A percentile compares a stretch with the other conserved stretches of the same genome.
Conservation (phyloP, 768 basidiomycete genomes). For the Mycena rosella region DNA sequence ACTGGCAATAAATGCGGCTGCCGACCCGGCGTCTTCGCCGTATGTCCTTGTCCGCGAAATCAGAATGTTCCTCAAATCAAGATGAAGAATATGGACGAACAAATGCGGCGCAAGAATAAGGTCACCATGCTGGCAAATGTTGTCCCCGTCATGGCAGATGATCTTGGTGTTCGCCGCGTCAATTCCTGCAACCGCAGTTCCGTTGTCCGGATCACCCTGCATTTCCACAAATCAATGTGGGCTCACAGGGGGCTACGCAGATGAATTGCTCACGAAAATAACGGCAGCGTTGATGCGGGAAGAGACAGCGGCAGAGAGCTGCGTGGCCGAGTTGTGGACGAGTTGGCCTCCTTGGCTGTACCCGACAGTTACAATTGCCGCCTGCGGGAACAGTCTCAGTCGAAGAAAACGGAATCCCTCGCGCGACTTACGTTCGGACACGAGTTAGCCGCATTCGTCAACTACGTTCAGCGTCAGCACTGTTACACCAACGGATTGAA, state of each 20-base stretch:
- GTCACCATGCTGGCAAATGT: neutral
- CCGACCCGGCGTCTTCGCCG: conserved; percentile 24
- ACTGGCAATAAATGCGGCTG: conserved; percentile 32
- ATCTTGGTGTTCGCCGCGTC: conserved; percentile 25
- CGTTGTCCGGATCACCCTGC: conserved; percentile 32
- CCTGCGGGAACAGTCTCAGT: conserved; percentile 4
- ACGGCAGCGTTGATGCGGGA: conserved; percentile 37
- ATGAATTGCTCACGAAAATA: conserved; percentile 35
- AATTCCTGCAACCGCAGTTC: conserved; percentile 16
- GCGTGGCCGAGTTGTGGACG: conserved; percentile 37
- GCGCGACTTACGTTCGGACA: conserved; percentile 32
- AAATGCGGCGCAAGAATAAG: conserved; percentile 32
- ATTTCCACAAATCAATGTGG: neutral
- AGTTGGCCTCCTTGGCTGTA: conserved; percentile 40
- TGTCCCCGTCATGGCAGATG: too few species aligned
- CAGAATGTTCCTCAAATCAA: neutral
- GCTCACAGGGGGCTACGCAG: neutral
- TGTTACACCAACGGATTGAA: neutral
- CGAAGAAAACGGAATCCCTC: neutral
- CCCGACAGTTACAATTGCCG: conserved; percentile 34
- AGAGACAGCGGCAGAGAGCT: conserved; percentile 29
- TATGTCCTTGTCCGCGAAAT: conserved; percentile 22
- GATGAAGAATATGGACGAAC: neutral
- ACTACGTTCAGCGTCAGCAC: conserved; percentile 11
- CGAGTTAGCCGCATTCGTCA: conserved; percentile 35